phyloP scores from a whole-genome alignment of 305 asterid genomes.

The Lippia alba region DNA sequence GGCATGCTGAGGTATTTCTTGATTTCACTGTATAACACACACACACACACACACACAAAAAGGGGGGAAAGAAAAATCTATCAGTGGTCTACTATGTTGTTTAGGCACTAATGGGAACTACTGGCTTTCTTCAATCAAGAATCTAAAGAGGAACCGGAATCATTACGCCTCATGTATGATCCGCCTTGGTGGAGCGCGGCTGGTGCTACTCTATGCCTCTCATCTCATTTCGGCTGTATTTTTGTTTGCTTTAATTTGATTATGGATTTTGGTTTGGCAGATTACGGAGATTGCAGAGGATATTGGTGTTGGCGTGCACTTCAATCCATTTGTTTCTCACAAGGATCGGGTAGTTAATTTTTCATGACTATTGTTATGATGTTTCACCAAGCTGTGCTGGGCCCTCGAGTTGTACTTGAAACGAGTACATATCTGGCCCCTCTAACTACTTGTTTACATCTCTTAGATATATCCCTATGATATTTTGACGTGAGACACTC shows the following conservation, averaged over 20 bases:
- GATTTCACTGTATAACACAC: slow-evolving; percentile 10
- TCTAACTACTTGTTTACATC: slow-evolving; percentile 18
- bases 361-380: slow-evolving; percentile 11
- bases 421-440: slow-evolving; percentile 21
- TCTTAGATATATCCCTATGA: not conserved
- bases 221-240: slow-evolving; percentile 17
- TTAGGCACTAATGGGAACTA: slow-evolving; percentile 33
- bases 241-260: slow-evolving; percentile 11
- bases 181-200: slow-evolving; percentile 76
- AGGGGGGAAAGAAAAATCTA: not conserved
- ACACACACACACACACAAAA: slow-evolving; percentile 19
- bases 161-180: slow-evolving; percentile 88
- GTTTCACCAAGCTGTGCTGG: slow-evolving; percentile 10
- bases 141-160: slow-evolving; percentile 65
- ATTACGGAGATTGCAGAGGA: slow-evolving; percentile 67
- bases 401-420: slow-evolving; percentile 7
- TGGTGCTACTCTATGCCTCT: slow-evolving; percentile 53
- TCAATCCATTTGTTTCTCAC: slow-evolving; percentile 76
- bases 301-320: slow-evolving; percentile 85
- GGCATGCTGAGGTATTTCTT: slow-evolving; percentile 77
- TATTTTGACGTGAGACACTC: slow-evolving; percentile 34
- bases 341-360: slow-evolving; percentile 56
- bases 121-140: slow-evolving; percentile 48
- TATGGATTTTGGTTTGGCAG: slow-evolving; percentile 39
- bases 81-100: slow-evolving; percentile 12